Evolutionary conservation across 805 yeast species (phyloP).

Genomic region (Tetrapisispora iriomotensis): DNA sequence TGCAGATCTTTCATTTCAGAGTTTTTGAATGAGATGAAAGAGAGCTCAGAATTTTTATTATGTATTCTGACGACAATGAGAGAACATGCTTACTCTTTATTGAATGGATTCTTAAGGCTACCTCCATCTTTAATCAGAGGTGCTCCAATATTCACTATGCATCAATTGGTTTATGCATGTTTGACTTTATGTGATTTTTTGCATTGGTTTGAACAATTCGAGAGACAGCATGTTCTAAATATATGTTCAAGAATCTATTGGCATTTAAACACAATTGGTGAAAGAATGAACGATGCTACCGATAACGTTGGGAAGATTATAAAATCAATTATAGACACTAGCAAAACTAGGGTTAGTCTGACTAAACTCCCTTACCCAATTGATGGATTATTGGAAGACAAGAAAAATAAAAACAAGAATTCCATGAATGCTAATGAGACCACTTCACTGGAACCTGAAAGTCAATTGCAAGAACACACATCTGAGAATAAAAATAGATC

Average conservation of each 20-base stretch:
- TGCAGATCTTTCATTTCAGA: constrained; percentile 28
- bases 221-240: constrained; percentile 35
- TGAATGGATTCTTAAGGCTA: constrained; percentile 36
- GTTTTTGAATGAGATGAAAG: constrained; percentile 19
- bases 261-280: constrained; percentile 50
- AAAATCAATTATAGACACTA: constrained; percentile 39
- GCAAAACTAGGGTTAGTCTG: constrained; percentile 22
- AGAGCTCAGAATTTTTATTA: constrained; percentile 19
- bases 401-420: background rate
- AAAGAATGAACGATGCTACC: constrained; percentile 47
- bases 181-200: constrained; percentile 42
- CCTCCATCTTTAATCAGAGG: constrained; percentile 42
- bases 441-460: background rate
- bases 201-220: constrained; percentile 31
- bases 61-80: constrained; percentile 35
- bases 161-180: constrained; percentile 47
- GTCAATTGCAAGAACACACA: too few species aligned
- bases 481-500: too few species aligned
- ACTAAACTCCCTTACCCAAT: constrained; percentile 8
- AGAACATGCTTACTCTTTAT: constrained; percentile 36
- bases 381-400: background rate
- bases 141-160: constrained; percentile 42
- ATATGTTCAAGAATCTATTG: constrained; percentile 46
- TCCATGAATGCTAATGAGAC: background rate
- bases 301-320: constrained; percentile 50